These are phyloP conservation scores for Tricholoma bakamatsutake DNA, from an alignment of 768 basidiomycete genomes.

Conservation along the genomic window DNA sequence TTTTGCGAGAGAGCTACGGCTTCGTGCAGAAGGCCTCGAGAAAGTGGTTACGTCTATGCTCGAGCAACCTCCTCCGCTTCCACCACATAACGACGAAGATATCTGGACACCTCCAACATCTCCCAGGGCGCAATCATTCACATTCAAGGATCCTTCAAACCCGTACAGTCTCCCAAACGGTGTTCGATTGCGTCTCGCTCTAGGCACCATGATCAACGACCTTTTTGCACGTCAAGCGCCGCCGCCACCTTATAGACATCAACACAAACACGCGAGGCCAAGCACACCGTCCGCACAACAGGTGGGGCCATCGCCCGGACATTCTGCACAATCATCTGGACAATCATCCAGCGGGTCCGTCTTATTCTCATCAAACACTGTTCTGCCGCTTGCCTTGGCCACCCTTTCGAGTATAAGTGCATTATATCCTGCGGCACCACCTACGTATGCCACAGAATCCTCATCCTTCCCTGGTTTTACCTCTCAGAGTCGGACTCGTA, in stretches of 20 bases:
- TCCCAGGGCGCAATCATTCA: conserved; percentile 35
- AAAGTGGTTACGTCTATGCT: conserved; percentile 81
- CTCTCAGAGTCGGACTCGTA: conserved; percentile 4
- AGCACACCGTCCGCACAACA: background rate
- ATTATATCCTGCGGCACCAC: background rate
- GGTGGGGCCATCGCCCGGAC: background rate
- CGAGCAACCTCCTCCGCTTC: conserved; percentile 65
- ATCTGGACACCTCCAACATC: conserved; percentile 45
- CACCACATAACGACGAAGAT: conserved; percentile 52
- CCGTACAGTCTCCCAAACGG: conserved; percentile 74
- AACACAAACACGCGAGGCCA: conserved; percentile 17
- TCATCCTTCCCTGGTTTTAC: conserved; percentile 13
- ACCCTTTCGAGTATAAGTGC: conserved; percentile 19
- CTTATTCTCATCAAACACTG: conserved; percentile 13
- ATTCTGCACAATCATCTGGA: conserved; percentile 8
- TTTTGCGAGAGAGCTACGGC: conserved; percentile 57
- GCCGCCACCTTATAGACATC: conserved; percentile 39
- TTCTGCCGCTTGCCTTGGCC: conserved; percentile 20
- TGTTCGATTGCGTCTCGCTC: conserved; percentile 68
- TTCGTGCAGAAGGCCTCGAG: conserved; percentile 77
- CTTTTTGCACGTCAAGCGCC: conserved; percentile 71
- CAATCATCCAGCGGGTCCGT: conserved; percentile 19
- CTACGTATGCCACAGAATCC: conserved; percentile 7
- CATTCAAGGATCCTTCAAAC: conserved; percentile 25
- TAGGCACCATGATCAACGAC: conserved; percentile 77